Evolutionary conservation across 768 basidiomycete genomes (phyloP), one percentile per base, ranked within the genome.

Genomic region (Pulveroboletus sp.): DNA sequence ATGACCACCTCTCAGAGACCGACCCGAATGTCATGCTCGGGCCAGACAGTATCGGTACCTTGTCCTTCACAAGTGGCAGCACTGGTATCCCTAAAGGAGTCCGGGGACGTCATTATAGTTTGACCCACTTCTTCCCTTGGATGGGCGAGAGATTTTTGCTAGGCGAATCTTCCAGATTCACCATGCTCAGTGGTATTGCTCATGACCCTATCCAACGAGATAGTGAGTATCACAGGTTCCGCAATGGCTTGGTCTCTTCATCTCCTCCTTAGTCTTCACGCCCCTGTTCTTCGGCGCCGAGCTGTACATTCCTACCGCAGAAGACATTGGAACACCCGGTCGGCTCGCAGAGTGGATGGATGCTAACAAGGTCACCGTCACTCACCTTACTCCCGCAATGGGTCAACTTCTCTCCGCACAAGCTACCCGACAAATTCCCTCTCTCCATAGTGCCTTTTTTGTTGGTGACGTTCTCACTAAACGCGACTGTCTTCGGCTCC

Each of bases 91-190:
- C 96, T 0, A 98, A 99, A 72, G 95, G 95, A n/a, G 95, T 99
- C 17, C 81, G 80, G 53, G 96, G 96, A 0, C 75, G 96, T 39
- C 96, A 99, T 67, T 98, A 89, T 70, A 92, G 89, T 57, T 72
- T 99, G 57, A 99, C 96, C 0, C 96, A 98, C 66, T 99, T 98
- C 78, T 98, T 98, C 81, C 94, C 94, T 2, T 99, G 96, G 96
- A 98, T 99, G 96, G 86, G 87, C 18, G 72, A 91, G 64, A 72
- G 83, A 28, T 99, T 98, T 64, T 83, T 79, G 2, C 70, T 99
- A 42, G 72, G 75, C 33, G 75, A 83, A 50, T 69, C 75, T 28
- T 91, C 89, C 54, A 90, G 83, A 68, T 99, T 96, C 63, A 98
- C 96, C 0, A 98, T 99, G 96, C 79, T 99, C 28, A 94, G 92